These are phyloP conservation scores for Achaetomium macrosporum DNA, from an alignment of 2,329 filamentous ascomycete species.

Conservation along the genomic window DNA sequence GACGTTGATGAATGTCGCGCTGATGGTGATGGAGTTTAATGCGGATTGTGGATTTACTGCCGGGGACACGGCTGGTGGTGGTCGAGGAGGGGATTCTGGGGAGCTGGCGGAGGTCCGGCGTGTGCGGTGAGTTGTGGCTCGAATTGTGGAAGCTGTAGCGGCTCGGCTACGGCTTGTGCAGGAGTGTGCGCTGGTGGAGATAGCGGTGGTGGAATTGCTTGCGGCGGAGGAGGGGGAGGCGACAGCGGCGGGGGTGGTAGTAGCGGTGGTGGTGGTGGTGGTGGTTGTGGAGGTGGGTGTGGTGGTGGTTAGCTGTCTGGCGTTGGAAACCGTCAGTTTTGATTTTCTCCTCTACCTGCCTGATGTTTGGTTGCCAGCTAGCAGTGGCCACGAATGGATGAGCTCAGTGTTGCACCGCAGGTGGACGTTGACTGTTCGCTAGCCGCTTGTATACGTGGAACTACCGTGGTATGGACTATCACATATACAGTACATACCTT, in stretches of 20 bases:
- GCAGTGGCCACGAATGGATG: too few relatives aligned
- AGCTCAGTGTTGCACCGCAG: too few relatives aligned
- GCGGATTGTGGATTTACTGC: background rate
- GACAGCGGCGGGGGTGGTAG: background rate
- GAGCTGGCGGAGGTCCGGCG: background rate
- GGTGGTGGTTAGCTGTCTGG: background rate
- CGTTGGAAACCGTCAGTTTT: too few relatives aligned
- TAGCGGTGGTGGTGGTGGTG: background rate
- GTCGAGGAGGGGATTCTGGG: background rate
- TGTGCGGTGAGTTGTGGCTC: background rate
- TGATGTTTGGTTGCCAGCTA: too few relatives aligned
- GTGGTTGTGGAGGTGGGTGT: background rate
- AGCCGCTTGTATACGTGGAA: too few relatives aligned
- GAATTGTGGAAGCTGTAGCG: background rate
- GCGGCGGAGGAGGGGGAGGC: background rate
- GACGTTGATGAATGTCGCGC: too few relatives aligned
- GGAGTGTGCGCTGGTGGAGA: background rate
- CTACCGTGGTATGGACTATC: too few relatives aligned
- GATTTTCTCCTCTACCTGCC: too few relatives aligned
- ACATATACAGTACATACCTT: too few relatives aligned
- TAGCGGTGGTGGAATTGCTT: background rate
- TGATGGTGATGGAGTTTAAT: background rate
- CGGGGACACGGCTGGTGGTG: background rate
- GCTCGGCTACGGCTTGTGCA: background rate
- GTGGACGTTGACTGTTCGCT: too few relatives aligned